These are phyloP conservation scores for Diaporthe sp. DNA, from an alignment of 2,329 filamentous ascomycete species.

Conservation along the genomic window DNA sequence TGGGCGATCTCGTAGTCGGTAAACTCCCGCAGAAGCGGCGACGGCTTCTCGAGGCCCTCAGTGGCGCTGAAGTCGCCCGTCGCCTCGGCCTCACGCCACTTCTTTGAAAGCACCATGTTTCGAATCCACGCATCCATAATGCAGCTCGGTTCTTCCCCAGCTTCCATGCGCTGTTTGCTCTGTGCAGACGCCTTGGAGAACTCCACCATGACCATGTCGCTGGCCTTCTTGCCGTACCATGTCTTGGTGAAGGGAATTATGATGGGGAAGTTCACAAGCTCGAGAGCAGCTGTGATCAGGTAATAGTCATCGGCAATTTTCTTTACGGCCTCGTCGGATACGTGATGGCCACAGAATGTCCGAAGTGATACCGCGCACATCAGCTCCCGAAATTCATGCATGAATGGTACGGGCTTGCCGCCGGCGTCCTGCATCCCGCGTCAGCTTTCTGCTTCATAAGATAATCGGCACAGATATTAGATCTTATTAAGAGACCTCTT, in stretches of 20 bases:
- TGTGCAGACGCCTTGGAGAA: not conserved
- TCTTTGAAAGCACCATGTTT: not conserved
- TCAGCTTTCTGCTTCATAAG: slow-evolving; percentile 71
- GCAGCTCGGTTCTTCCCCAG: not conserved
- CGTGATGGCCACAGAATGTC: slow-evolving; percentile 97
- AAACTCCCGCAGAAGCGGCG: not conserved
- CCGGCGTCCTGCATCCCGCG: slow-evolving; percentile 49
- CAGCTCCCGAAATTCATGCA: slow-evolving; percentile 91
- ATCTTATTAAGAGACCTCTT: not conserved
- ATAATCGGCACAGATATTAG: not conserved
- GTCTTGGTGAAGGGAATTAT: slow-evolving; percentile 95
- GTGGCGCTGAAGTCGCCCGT: not conserved
- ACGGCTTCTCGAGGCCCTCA: not conserved
- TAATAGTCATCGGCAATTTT: slow-evolving; percentile 98
- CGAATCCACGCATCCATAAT: not conserved
- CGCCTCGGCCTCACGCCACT: not conserved
- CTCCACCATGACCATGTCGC: slow-evolving; percentile 82
- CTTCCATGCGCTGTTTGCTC: not conserved
- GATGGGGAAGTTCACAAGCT: slow-evolving; percentile 98
- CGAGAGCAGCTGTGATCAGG: slow-evolving; percentile 92
- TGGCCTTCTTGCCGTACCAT: slow-evolving; percentile 96
- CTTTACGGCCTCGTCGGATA: slow-evolving; percentile 89
- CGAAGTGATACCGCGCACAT: slow-evolving; percentile 96
- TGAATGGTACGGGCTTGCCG: slow-evolving; percentile 75
- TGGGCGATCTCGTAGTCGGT: not conserved